Evolutionary conservation across 2,329 filamentous ascomycete species (phyloP), one percentile per base, ranked within the genome.

Genomic region (Scedosporium minutisporum): DNA sequence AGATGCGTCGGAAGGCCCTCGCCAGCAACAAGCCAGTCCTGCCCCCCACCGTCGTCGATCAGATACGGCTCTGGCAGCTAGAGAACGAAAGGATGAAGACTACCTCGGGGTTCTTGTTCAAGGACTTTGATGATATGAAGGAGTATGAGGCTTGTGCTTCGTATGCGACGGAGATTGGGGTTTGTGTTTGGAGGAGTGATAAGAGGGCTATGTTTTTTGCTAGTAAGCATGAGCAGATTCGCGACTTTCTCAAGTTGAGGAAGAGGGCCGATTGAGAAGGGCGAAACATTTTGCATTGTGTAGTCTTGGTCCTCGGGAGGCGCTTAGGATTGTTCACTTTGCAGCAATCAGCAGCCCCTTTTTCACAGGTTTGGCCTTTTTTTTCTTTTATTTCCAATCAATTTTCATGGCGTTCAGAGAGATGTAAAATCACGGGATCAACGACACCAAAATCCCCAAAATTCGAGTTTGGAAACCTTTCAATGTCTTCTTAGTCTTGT

Each of bases 11-110:
- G 65, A 81, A 84, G 53, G 82, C 84, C 5, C 76, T 80, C 27
- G 67, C 80, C 58, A 69, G 82, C 65, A 83, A 83, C 69, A 81
- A 80, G 65, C 89, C 93, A 1, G 85, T 96, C 16, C 82, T 99
- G 1, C 95, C 96, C 1, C 93, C 95, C 0, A 97, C 96, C 0
- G 95, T 99, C 16, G 91, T 97, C 66, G 95, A 99, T 75, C 95
- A 99, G 78, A 97, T 99, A 69, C 84, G 93, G 2, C 84, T 99
- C 21, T 99, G 95, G 95, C 93, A 99, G 78, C 87, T 97, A 61
- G 95, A 99, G 75, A 92, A 93, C 66, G 95, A 99, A 77, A 85
- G 95, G 60, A 96, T 99, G 84, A 90, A 89, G 73, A 86, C 90
- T 1, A 91, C 87, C 4, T 78, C 82, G 0, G 95, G 95, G 0